phyloP scores from a whole-genome alignment of 2,329 filamentous ascomycete species.

The Verticillium alfalfae region DNA sequence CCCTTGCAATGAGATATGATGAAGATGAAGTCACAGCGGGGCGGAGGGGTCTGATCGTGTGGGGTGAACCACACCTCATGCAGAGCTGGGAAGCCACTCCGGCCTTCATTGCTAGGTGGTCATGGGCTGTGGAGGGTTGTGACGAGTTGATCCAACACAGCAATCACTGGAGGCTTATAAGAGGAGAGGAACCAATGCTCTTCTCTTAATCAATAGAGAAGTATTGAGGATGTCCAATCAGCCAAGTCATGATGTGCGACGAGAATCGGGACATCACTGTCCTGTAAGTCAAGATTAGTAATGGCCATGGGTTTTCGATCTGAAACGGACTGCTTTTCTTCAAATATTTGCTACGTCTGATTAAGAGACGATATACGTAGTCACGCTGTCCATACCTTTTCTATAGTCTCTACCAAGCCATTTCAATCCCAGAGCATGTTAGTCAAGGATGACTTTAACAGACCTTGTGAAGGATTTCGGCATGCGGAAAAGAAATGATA shows the following conservation, averaged over 20 bases:
- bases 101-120: conserved; percentile 14
- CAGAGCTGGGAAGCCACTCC: conserved; percentile 17
- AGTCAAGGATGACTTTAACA: no score
- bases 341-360: no score
- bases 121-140: conserved; percentile 14
- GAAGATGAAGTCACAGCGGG: conserved; percentile 3
- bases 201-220: neutral
- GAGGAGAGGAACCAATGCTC: conserved; percentile 12
- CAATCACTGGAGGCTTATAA: conserved; percentile 14
- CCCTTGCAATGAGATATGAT: neutral
- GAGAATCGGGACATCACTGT: neutral
- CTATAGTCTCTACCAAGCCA: no score
- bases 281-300: no score
- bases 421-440: no score
- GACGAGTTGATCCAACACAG: conserved; percentile 12
- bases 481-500: no score
- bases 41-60: conserved; percentile 14
- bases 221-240: neutral
- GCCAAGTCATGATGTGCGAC: neutral
- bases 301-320: no score
- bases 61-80: conserved; percentile 15
- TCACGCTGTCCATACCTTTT: no score
- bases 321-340: no score
- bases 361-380: no score
- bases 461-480: no score